Percentiles rank a stretch among this genome's conserved stretches.
phyloP scores from a whole-genome alignment of 148 eudicot genomes.

The Cornus controversa region DNA sequence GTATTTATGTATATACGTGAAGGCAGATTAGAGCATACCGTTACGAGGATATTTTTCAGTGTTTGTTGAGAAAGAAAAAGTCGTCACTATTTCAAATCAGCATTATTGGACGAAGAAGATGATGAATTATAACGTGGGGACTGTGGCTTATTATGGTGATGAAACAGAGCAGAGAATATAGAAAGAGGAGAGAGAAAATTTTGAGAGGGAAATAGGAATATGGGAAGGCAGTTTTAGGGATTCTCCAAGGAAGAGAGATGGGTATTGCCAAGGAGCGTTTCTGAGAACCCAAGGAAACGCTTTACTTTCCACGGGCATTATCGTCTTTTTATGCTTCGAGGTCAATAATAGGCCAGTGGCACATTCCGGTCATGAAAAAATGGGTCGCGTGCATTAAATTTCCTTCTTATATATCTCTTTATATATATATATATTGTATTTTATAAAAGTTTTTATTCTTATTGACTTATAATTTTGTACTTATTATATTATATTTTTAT shows the following conservation, averaged over 20 bases:
- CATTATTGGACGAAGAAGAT: neutral
- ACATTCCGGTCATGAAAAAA: too few species aligned
- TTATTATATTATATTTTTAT: too few species aligned
- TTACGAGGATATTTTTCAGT: neutral
- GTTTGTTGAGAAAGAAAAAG: neutral
- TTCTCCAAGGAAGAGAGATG: slow-evolving; percentile 7
- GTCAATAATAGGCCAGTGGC: too few species aligned
- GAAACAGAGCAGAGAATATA: neutral
- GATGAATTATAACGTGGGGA: too few species aligned
- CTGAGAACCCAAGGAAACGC: slow-evolving; percentile 4
- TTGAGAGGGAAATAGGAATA: neutral
- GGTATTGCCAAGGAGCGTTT: slow-evolving; percentile 6
- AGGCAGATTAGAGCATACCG: neutral
- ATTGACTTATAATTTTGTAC: too few species aligned
- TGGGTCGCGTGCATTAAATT: too few species aligned
- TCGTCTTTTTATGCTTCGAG: neutral
- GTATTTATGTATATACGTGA: neutral
- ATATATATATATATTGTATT: too few species aligned
- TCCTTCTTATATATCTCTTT: too few species aligned
- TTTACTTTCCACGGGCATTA: neutral
- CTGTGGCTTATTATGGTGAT: neutral
- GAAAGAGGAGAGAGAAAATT: neutral
- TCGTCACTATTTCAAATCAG: neutral
- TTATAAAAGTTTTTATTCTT: too few species aligned
- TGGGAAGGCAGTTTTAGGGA: slow-evolving; percentile 3